A percentile compares a stretch with the other conserved stretches of the same genome.
Conservation (phyloP, 2,329 filamentous ascomycete genomes). For the Zasmidium angulare region DNA sequence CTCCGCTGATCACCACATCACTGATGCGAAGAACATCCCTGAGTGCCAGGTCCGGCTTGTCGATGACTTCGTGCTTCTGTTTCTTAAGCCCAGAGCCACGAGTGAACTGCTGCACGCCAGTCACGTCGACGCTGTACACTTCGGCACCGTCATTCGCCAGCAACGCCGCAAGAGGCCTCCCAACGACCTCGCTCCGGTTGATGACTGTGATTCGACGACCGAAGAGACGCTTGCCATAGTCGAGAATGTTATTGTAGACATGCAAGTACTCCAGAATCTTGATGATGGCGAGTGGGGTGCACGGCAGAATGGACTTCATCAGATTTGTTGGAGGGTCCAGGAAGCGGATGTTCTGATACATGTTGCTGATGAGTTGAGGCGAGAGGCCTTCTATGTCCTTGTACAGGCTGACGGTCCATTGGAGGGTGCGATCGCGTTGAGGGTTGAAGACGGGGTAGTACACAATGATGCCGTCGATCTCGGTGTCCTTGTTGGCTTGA, state of each 20-base stretch:
- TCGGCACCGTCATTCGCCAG: slow-evolving; percentile 94
- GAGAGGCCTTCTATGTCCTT: slow-evolving; percentile 97
- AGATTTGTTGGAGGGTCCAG: slow-evolving; percentile 74
- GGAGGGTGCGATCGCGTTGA: slow-evolving; percentile 88
- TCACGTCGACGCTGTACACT: slow-evolving; percentile 93
- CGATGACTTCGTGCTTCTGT: slow-evolving; percentile 79
- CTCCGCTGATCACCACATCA: slow-evolving; percentile 92
- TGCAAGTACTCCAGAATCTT: slow-evolving; percentile 95
- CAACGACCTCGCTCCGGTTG: slow-evolving; percentile 94
- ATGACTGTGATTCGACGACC: slow-evolving; percentile 95
- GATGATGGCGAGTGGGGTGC: slow-evolving; percentile 91
- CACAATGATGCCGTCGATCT: slow-evolving; percentile 87
- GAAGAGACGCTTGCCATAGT: slow-evolving; percentile 88
- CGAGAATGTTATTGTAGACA: slow-evolving; percentile 93
- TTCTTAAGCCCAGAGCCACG: slow-evolving; percentile 84
- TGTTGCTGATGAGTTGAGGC: slow-evolving; percentile 95
- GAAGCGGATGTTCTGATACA: slow-evolving; percentile 98
- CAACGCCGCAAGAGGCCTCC: slow-evolving; percentile 84
- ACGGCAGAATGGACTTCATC: slow-evolving; percentile 90
- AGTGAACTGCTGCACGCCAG: slow-evolving; percentile 87
- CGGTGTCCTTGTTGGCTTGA: slow-evolving; percentile 74
- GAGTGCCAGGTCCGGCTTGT: slow-evolving; percentile 76
- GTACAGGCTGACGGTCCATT: slow-evolving; percentile 83
- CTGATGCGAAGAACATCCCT: slow-evolving; percentile 82
- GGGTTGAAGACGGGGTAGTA: slow-evolving; percentile 98